Evolutionary conservation across 2,329 filamentous ascomycete species (phyloP).

Genomic region (Xylariales sp.): DNA sequence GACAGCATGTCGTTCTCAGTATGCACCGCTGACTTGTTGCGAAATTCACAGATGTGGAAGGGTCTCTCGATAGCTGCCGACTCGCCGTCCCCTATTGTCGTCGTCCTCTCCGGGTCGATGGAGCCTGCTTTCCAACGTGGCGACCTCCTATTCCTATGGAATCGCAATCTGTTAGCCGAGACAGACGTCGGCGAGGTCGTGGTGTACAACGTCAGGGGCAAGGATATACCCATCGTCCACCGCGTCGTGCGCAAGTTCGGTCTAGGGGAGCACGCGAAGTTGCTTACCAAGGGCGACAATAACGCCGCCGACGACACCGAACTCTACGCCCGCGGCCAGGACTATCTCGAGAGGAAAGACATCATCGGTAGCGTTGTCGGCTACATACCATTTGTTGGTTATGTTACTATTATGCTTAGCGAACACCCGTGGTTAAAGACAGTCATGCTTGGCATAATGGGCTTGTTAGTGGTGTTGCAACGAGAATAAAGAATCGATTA

Average conservation of each 20-base stretch:
- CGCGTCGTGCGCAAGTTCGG: slow-evolving; percentile 83
- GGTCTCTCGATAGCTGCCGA: slow-evolving; percentile 83
- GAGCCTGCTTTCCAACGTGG: slow-evolving; percentile 85
- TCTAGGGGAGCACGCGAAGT: slow-evolving; percentile 69
- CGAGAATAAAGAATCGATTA: slow-evolving; percentile 70
- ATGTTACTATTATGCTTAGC: slow-evolving; percentile 94
- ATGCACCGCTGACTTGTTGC: slow-evolving; percentile 4
- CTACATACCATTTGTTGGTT: slow-evolving; percentile 94
- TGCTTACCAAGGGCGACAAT: slow-evolving; percentile 98
- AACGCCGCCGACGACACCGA: slow-evolving; percentile 94
- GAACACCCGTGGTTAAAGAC: slow-evolving; percentile 98
- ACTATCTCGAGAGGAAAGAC: slow-evolving; percentile 86
- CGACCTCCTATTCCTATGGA: slow-evolving; percentile 82
- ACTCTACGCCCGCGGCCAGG: slow-evolving; percentile 84
- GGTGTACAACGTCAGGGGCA: slow-evolving; percentile 84
- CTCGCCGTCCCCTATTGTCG: slow-evolving; percentile 81
- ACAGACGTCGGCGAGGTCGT: slow-evolving; percentile 69
- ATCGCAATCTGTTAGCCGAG: slow-evolving; percentile 70
- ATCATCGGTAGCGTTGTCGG: slow-evolving; percentile 93
- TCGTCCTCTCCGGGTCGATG: slow-evolving; percentile 87
- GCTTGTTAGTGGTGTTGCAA: slow-evolving; percentile 90
- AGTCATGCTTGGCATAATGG: slow-evolving; percentile 94
- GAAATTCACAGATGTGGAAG: slow-evolving; percentile 76
- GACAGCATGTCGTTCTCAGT: not conserved
- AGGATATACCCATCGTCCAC: slow-evolving; percentile 98